Base-by-base conservation (phyloP, 257 asterid genomes). In the Anisodus tanguticus region DNA sequence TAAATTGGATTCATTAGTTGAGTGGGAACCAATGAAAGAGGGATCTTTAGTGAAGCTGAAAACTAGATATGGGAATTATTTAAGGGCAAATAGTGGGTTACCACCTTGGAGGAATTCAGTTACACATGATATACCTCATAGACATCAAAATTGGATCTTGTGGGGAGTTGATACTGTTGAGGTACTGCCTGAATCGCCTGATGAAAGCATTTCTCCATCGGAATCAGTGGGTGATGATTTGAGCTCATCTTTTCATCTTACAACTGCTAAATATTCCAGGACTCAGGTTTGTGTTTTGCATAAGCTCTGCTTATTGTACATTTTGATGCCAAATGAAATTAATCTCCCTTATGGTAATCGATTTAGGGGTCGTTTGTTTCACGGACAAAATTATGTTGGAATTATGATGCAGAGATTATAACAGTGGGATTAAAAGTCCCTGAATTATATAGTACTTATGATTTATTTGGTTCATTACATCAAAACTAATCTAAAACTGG, bases 101-200 rank as follows among this genome's bases (percentile, higher is more conserved):
- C 99, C 99, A 4, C 99, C 99, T 3, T 95, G 97, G 98, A 89
- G 99, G 67, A 95, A 95, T 83, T 94, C 99, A 39, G 82, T 95
- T 60, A 92, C 99, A 1, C 99, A 95, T 77, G 99, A 94, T n/a
- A 92, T 95, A 17, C 97, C 98, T 10, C 94, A 91, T 49, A 80
- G 91, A 11, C 98, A 93, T 57, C 94, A 74, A 3, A 94, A 86
- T 43, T 93, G 97, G 98, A 71, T 93, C 58, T 51, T 95, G 69
- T 95, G 99, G 99, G 89, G 85, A 22, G 91, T 95, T 53, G 94
- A 94, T 80, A 85, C 88, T 10, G 77, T 91, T 12, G 97, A 94
- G 89, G 81, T 80, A 4, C 87, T 92, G 6, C 88, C 96, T 0
- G 88, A 86, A 2, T 82, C 89, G 17, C 89, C 93, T 5, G 86